phyloP scores from a whole-genome alignment of 768 basidiomycete genomes.

The Termitomyces sp. region DNA sequence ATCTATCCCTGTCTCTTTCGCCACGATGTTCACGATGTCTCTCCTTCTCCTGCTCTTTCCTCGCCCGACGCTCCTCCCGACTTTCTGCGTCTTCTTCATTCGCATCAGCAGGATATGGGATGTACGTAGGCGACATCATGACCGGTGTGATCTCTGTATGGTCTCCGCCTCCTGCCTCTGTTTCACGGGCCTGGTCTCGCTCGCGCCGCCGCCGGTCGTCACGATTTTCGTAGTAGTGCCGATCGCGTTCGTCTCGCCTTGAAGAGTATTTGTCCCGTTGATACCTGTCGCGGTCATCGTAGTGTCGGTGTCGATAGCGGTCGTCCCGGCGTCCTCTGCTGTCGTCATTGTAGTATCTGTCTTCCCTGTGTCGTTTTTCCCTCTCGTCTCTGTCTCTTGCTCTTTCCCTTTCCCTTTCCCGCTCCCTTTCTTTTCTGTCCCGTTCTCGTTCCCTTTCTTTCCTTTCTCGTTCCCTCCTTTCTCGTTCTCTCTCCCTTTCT shows the following conservation, averaged over 20 bases:
- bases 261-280: slow-evolving; percentile 9
- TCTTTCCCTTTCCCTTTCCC: too few relatives aligned
- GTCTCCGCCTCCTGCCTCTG: slow-evolving; percentile 3
- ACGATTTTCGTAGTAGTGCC: slow-evolving; percentile 9
- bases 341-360: slow-evolving; percentile 9
- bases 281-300: slow-evolving; percentile 4
- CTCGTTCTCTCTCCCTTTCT: background rate
- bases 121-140: slow-evolving; percentile 15
- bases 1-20: background rate
- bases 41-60: background rate
- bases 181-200: slow-evolving; percentile 11
- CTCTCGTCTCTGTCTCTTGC: background rate
- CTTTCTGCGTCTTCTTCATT: slow-evolving; percentile 4
- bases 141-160: background rate
- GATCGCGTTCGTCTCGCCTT: slow-evolving; percentile 9
- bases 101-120: slow-evolving; percentile 14
- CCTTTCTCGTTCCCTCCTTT: background rate
- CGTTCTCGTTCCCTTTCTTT: background rate
- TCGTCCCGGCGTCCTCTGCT: slow-evolving; percentile 14
- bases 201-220: slow-evolving; percentile 4
- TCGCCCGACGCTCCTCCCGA: slow-evolving; percentile 1
- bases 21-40: background rate
- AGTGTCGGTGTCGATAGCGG: slow-evolving; percentile 11
- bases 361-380: slow-evolving; percentile 2
- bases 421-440: background rate